Conservation (phyloP, 2,329 filamentous ascomycete genomes). For the Paecilomyces sp. region DNA sequence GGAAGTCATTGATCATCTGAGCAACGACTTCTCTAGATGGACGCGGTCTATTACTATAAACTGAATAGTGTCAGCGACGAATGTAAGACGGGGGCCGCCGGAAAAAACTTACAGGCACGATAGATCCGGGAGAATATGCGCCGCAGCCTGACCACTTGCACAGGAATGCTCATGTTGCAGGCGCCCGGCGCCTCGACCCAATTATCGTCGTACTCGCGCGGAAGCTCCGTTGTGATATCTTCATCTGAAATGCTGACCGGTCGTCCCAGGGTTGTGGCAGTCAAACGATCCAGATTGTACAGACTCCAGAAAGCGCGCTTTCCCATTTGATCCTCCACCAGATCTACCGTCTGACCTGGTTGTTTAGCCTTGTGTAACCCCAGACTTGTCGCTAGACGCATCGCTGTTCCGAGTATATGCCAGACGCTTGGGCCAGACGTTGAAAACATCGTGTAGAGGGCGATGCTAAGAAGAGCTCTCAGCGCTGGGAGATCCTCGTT, state of each 20-base stretch:
- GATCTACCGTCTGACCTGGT: conserved; percentile 10
- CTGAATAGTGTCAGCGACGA: conserved; percentile 11
- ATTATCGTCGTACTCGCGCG: conserved; percentile 33
- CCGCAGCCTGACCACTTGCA: conserved; percentile 28
- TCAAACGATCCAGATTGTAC: conserved; percentile 37
- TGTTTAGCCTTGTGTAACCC: conserved; percentile 28
- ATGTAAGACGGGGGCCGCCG: background rate
- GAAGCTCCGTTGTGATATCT: conserved; percentile 32
- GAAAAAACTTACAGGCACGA: conserved; percentile 24
- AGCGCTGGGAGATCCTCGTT: conserved; percentile 31
- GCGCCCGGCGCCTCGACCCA: conserved; percentile 27
- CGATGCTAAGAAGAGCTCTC: conserved; percentile 28
- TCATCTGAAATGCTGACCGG: conserved; percentile 36
- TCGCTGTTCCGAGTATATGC: conserved; percentile 31
- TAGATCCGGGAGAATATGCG: conserved; percentile 34
- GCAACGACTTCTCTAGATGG: conserved; percentile 19
- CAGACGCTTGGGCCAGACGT: conserved; percentile 31
- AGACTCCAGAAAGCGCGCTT: conserved; percentile 39
- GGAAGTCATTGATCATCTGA: conserved; percentile 22
- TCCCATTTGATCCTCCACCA: conserved; percentile 31
- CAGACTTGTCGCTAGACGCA: conserved; percentile 31
- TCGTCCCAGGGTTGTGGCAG: conserved; percentile 31
- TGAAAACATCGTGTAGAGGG: conserved; percentile 31
- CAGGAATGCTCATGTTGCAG: conserved; percentile 31
- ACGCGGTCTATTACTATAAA: conserved; percentile 28